Conservation (phyloP, 192 early-diverging fungal genomes). For the Radiomyces spectabilis region DNA sequence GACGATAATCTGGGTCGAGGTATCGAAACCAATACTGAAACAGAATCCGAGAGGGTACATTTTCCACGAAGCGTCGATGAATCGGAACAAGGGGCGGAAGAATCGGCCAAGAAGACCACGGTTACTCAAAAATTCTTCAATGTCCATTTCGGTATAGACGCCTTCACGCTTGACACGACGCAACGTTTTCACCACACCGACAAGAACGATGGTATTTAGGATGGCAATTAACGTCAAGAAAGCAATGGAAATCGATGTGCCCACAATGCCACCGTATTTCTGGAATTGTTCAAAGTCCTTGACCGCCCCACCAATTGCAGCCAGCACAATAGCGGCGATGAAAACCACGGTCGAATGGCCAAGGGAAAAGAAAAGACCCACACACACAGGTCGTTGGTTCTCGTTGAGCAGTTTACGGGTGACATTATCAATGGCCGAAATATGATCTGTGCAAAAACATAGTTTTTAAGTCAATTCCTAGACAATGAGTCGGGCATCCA, state of each 20-base stretch:
- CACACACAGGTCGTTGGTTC: constrained; percentile 39
- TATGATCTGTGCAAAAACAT: constrained; percentile 40
- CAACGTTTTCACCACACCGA: constrained; percentile 29
- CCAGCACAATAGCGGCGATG: constrained; percentile 35
- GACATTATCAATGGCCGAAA: constrained; percentile 70
- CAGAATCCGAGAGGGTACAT: constrained; percentile 57
- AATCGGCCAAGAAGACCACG: constrained; percentile 36
- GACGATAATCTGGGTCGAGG: constrained; percentile 56
- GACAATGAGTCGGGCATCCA: not conserved
- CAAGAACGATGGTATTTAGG: constrained; percentile 39
- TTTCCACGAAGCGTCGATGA: constrained; percentile 53
- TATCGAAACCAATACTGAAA: constrained; percentile 72
- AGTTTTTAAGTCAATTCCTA: not conserved
- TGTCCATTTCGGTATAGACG: constrained; percentile 27
- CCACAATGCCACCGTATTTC: constrained; percentile 44
- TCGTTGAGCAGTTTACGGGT: constrained; percentile 50
- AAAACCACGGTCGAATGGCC: constrained; percentile 70
- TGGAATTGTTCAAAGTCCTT: constrained; percentile 34
- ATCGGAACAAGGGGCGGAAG: constrained; percentile 39
- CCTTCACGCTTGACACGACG: constrained; percentile 25
- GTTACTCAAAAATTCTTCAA: constrained; percentile 24
- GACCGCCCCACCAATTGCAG: constrained; percentile 36
- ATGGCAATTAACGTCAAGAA: constrained; percentile 55
- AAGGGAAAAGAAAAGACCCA: constrained; percentile 62
- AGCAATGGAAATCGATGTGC: constrained; percentile 46